These are phyloP conservation scores for Populus hybrid DNA, from an alignment of 441 rosid genomes.

Conservation along the genomic window DNA sequence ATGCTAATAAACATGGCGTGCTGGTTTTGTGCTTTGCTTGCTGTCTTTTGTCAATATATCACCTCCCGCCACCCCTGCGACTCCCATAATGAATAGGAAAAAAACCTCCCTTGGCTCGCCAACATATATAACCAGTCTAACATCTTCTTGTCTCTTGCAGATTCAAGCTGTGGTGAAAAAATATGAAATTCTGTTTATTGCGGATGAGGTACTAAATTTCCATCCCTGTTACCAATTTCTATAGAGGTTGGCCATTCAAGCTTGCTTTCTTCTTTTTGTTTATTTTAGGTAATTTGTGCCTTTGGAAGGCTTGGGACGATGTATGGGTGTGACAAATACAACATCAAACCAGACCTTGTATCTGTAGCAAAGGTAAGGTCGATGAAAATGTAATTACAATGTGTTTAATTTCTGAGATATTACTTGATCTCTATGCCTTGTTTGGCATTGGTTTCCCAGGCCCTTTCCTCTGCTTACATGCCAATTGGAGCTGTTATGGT, in stretches of 20 bases:
- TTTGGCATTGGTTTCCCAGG: conserved; percentile 39
- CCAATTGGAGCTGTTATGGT: conserved; percentile 90
- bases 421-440: conserved; percentile 1
- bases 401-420: neutral
- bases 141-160: conserved; percentile 34
- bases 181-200: conserved; percentile 83
- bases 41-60: neutral
- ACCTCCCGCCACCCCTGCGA: neutral
- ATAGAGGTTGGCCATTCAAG: neutral
- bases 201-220: conserved; percentile 70
- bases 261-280: conserved; percentile 12
- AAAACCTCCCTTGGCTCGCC: neutral
- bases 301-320: conserved; percentile 99
- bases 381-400: neutral
- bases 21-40: neutral
- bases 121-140: neutral
- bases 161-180: conserved; percentile 88
- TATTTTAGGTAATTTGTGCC: conserved; percentile 81
- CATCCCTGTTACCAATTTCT: neutral
- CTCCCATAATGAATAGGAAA: neutral
- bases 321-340: conserved; percentile 92
- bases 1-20: neutral
- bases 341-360: conserved; percentile 84
- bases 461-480: conserved; percentile 88
- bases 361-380: conserved; percentile 77